Base-by-base conservation (phyloP, 139 green algal species). In the Chlorella ohadii region DNA sequence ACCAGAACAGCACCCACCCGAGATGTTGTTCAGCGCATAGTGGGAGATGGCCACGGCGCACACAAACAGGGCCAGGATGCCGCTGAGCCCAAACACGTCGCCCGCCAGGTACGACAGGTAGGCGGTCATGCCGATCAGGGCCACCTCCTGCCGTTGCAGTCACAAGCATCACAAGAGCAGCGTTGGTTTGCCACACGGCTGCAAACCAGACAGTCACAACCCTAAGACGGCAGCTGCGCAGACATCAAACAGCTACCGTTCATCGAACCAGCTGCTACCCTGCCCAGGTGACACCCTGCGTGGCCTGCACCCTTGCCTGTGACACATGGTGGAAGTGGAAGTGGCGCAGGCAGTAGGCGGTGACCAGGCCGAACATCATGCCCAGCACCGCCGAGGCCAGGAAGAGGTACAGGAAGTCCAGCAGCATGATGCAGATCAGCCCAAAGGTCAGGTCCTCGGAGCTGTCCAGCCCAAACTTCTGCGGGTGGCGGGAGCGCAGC, bases 51-150 rank as follows among this genome's bases (percentile, higher is more conserved):
- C 89, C n/a, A 97, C 90, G 22, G 94, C 94, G 81, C 85, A 92
- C 61, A 97, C 96, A 65, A 98, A 94, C 44, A 97, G 91, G 12
- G 93, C 77, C 36, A 98, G 91, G 33, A 98, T 96, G 74, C 93
- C 94, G 57, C 79, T 91, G 41, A 96, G 77, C n/a, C 79, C 72
- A 28, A 95, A 61, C 7, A 79, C 86, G 78, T 98, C 95, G 51
- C 93, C 94, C 41, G 86, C 31, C 47, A 97, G 91, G 89, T 98
- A 98, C 28, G 90, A 88, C n/a, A 93, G 71, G 74, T 93, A 94
- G 28, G 87, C 92, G 39, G 92, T 75, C 59, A 93, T 85, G 31
- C 90, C 86, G 31, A 97, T 87, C 57, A 94, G 74, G 19, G 92
- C 89, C 17, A 94, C 89, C 90, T 96, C 93, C 59, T 82, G 86